Evolutionary conservation across 2,329 filamentous ascomycete species (phyloP), one percentile per base, ranked within the genome.

Genomic region (Epichloe amarillans): DNA sequence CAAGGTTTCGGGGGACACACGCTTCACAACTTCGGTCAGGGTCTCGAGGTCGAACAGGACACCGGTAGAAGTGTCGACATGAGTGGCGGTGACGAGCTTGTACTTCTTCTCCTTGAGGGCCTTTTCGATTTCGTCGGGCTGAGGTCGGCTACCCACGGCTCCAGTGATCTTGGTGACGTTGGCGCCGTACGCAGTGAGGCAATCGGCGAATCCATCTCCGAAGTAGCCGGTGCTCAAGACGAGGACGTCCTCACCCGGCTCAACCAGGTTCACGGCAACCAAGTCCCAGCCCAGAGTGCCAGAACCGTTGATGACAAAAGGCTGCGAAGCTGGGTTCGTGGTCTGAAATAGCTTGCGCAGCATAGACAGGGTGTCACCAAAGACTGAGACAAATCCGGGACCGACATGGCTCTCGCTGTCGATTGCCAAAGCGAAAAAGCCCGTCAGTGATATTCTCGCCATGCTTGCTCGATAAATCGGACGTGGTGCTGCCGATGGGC

Each of bases 171-270:
- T 88, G 53, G 89, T 95, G 21, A 88, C 85, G 59, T 88, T 86
- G 60, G 84, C 88, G 55, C 93, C 91, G 65, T 98, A 98, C 38
- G 87, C 87, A 64, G 84, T 79, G 64, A 98, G 80, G 71, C 90
- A 96, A 70, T 95, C 84, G 58, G 88, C 87, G 64, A 98, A 96
- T 52, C 84, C 89, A 67, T 97, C 90, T 58, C 86, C 90, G 64
- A 98, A 98, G 78, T 98, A 98, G 57, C 93, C 93, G 41, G 88
- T 94, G 73, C 95, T 90, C 17, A 98, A 80, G 50, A 98, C 90
- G 40, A 98, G 78, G 23, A 86, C 93, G 53, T 95, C 80, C 64
- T 98, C 93, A 53, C 87, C 90, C 47, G 83, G 78, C 72, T 98
- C 91, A 54, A 88, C 77, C 55, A 98, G 72, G 73, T 97, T 98